Conservation (phyloP, 805 yeast species). For the Millerago galiae region DNA sequence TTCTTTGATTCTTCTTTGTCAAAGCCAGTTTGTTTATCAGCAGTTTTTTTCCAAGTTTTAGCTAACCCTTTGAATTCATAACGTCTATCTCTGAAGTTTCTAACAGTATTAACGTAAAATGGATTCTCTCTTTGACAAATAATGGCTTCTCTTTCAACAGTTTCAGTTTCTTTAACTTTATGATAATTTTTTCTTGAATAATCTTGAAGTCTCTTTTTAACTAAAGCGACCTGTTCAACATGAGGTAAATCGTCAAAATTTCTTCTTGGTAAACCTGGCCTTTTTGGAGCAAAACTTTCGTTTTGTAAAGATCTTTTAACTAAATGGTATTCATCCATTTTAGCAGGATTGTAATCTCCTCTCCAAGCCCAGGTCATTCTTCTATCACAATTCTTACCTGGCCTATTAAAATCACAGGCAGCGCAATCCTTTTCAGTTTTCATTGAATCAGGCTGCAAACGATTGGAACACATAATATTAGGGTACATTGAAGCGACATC, state of each 20-base stretch:
- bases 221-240: slow-evolving; percentile 66
- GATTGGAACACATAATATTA: slow-evolving; percentile 94
- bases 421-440: slow-evolving; percentile 94
- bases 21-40: slow-evolving; percentile 41
- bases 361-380: slow-evolving; percentile 96
- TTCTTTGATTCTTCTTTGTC: slow-evolving; percentile 89
- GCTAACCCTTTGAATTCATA: slow-evolving; percentile 92
- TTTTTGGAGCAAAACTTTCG: slow-evolving; percentile 66
- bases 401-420: slow-evolving; percentile 92
- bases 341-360: slow-evolving; percentile 91
- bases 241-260: slow-evolving; percentile 72
- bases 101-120: slow-evolving; percentile 89
- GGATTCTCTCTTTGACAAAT: slow-evolving; percentile 98
- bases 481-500: slow-evolving; percentile 99
- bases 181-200: slow-evolving; percentile 84
- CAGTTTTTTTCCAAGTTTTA: slow-evolving; percentile 88
- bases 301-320: slow-evolving; percentile 74
- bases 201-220: slow-evolving; percentile 74
- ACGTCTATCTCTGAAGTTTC: slow-evolving; percentile 91
- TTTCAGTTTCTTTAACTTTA: slow-evolving; percentile 72
- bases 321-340: slow-evolving; percentile 86
- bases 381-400: slow-evolving; percentile 91
- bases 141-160: slow-evolving; percentile 84
- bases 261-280: slow-evolving; percentile 49
- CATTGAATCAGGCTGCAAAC: slow-evolving; percentile 97